Percentiles rank a stretch among this genome's conserved stretches.
Evolutionary conservation across 2,329 filamentous ascomycete species (phyloP).

Genomic region (Fusarium circinatum): DNA sequence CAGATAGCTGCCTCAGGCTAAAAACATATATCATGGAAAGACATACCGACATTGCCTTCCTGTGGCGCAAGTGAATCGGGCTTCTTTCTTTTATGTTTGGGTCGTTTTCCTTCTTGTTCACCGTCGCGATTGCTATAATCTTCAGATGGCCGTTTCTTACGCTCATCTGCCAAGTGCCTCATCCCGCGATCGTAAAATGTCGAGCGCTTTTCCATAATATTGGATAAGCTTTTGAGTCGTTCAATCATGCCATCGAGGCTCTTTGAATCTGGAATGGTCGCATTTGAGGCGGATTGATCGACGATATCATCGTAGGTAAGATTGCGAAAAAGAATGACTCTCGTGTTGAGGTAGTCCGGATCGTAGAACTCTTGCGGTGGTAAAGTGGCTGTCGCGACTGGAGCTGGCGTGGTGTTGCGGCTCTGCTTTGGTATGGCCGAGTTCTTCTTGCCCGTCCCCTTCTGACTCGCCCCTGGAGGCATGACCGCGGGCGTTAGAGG

Average conservation of each 20-base stretch:
- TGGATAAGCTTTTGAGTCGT: slow-evolving; percentile 71
- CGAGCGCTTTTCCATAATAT: slow-evolving; percentile 74
- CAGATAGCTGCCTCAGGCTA: neutral
- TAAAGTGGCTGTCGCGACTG: slow-evolving; percentile 58
- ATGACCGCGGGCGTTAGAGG: slow-evolving; percentile 50
- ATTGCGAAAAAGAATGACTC: slow-evolving; percentile 67
- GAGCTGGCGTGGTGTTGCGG: slow-evolving; percentile 78
- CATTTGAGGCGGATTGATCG: slow-evolving; percentile 67
- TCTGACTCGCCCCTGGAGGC: slow-evolving; percentile 68
- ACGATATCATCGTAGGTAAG: slow-evolving; percentile 76
- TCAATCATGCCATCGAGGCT: slow-evolving; percentile 72
- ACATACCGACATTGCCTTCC: slow-evolving; percentile 47
- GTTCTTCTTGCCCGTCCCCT: slow-evolving; percentile 73
- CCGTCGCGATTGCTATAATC: slow-evolving; percentile 61
- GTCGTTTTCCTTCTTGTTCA: slow-evolving; percentile 64
- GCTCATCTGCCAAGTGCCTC: slow-evolving; percentile 72
- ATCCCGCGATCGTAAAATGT: slow-evolving; percentile 78
- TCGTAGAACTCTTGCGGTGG: slow-evolving; percentile 66
- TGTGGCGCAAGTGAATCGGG: slow-evolving; percentile 69
- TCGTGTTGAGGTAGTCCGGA: slow-evolving; percentile 74
- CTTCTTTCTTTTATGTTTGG: slow-evolving; percentile 83
- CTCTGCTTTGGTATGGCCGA: slow-evolving; percentile 74
- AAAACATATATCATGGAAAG: neutral
- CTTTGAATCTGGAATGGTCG: slow-evolving; percentile 70
- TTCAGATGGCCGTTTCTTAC: slow-evolving; percentile 70